Conservation (phyloP, 257 asterid genomes). For the Solanum pimpinellifolium region DNA sequence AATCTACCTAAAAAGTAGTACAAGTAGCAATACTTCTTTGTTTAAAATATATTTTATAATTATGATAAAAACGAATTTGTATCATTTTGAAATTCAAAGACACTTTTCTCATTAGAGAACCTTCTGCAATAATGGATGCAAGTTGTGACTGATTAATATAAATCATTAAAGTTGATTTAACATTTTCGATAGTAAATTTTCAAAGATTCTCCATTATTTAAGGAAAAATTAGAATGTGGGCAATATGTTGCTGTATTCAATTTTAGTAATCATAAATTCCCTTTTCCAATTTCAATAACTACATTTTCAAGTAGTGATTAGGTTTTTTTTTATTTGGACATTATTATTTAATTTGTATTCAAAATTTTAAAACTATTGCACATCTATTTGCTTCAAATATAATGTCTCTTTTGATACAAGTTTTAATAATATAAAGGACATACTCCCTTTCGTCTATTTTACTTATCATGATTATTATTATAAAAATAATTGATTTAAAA, state of each 20-base stretch:
- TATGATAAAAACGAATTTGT: too few species aligned
- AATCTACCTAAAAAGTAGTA: too few species aligned
- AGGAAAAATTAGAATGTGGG: neutral
- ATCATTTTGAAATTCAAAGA: too few species aligned
- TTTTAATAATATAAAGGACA: neutral
- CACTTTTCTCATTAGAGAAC: neutral
- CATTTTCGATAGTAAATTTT: neutral
- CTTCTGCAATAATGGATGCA: neutral
- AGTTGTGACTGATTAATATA: neutral
- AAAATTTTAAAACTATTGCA: neutral
- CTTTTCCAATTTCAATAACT: neutral
- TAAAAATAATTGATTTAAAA: neutral
- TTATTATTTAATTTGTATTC: neutral
- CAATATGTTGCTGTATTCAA: neutral
- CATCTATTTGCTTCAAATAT: neutral
- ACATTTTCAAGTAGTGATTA: neutral
- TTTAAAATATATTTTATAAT: too few species aligned
- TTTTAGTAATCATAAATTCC: neutral
- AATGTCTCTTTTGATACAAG: neutral
- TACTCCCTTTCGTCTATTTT: neutral
- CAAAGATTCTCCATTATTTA: neutral
- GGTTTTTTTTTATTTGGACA: neutral
- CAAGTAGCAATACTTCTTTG: too few species aligned
- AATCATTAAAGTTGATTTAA: neutral
- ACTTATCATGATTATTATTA: neutral